Percentiles rank a stretch among this genome's conserved stretches.
These are phyloP conservation scores for Funneliformis mosseae DNA, from an alignment of 192 early-diverging fungal genomes.

Conservation along the genomic window DNA sequence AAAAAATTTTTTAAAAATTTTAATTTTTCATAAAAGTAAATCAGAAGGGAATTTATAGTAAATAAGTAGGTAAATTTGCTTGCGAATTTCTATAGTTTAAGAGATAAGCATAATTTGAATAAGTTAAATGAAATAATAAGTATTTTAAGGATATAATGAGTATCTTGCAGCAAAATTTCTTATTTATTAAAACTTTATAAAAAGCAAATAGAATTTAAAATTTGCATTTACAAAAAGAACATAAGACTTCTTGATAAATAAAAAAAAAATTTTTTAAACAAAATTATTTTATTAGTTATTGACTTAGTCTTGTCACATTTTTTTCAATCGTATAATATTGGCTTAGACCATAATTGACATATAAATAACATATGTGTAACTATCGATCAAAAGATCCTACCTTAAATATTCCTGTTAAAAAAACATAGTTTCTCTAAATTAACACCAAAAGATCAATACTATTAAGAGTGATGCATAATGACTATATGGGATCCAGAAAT, in stretches of 20 bases:
- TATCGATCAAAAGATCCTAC: too few relatives aligned
- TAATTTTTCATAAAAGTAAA: too few relatives aligned
- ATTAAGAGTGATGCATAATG: too few relatives aligned
- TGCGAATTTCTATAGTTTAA: too few relatives aligned
- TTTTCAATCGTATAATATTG: background rate
- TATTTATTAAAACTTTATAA: conserved; percentile 4
- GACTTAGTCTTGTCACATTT: background rate
- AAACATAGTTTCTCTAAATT: too few relatives aligned
- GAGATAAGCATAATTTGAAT: background rate
- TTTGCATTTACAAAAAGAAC: background rate
- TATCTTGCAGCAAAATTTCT: background rate
- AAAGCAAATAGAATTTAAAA: background rate
- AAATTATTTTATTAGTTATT: background rate
- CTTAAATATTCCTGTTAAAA: too few relatives aligned
- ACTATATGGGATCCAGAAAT: too few relatives aligned
- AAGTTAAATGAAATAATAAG: background rate
- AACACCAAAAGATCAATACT: too few relatives aligned
- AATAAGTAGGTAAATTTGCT: too few relatives aligned
- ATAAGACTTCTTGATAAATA: background rate
- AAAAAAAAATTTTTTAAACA: background rate
- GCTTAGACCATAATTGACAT: background rate
- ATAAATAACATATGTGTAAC: too few relatives aligned
- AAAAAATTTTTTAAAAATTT: too few relatives aligned
- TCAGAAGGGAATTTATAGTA: too few relatives aligned
- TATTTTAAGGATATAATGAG: background rate